Evolutionary conservation across 202 grass and related monocot species (phyloP), one percentile per base, ranked within the genome.

Genomic region (Eragrostis tef): DNA sequence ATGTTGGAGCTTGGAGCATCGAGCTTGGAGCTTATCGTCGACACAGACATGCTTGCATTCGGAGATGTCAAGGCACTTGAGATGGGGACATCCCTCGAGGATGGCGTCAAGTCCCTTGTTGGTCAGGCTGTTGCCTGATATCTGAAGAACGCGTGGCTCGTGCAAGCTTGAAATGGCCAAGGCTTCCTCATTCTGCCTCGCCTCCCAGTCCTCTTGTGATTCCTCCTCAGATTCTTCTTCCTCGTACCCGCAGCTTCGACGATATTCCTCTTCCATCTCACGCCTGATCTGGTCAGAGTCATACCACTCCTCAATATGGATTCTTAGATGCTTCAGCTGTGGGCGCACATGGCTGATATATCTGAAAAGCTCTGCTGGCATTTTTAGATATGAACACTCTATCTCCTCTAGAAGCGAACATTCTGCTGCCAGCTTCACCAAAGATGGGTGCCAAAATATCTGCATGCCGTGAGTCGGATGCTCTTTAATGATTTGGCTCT

Each of bases 401-500:
- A 74, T 74, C 71, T 74, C 71, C 51, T 74, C 71, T n/a, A 57
- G 29, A 57, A 42, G 50, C 1, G 31, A 31, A 56, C 71, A 74
- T 22, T 74, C 21, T 41, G 20, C 31, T 57, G 52, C 9, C 11
- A 57, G 5, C 17, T 7, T 56, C 14, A 9, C 51, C 31, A 74
- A 42, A 41, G 71, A 20, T 1, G 4, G 0, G 7, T 41, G 17
- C 19, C 10, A 56, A 74, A 14, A 9, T 42, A 42, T 24, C 2
- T 0, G 11, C 51, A 74, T 41, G 17, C 29, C 3, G 54, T 56
- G 34, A 58, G 31, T 56, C 71, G 51, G 24, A 74, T 74, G 71
- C 71, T 74, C 51, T 57, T 74, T 6, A 74, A 74, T 42, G 51
- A 74, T 21, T 74, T 74, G 31, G n/a, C 51, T 52, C 29, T 74